Evolutionary conservation across 352 stramenopile species (phyloP).

Genomic region (Phytophthora litchii): DNA sequence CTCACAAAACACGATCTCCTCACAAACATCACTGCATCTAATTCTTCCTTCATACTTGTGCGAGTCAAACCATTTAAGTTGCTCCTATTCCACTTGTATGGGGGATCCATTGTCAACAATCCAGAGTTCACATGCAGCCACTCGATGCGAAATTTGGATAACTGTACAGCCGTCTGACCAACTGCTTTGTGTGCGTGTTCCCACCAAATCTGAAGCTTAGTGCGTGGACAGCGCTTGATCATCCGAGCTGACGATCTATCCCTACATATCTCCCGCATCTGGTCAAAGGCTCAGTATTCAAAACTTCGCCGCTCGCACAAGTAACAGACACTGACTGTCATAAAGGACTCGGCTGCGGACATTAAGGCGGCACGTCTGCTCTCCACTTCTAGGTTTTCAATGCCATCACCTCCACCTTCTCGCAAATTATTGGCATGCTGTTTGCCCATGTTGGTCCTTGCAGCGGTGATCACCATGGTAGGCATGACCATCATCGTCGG

Average conservation of each 20-base stretch:
- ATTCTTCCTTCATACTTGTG: too few species aligned
- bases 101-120: too few species aligned
- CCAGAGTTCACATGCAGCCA: too few species aligned
- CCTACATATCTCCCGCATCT: conserved; percentile 16
- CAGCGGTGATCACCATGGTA: conserved; percentile 23
- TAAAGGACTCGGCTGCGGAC: conserved; percentile 7
- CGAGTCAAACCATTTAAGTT: too few species aligned
- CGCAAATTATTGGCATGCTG: conserved; percentile 22
- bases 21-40: too few species aligned
- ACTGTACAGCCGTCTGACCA: conserved; percentile 3
- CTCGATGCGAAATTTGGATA: not conserved
- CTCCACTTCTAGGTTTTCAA: conserved; percentile 3
- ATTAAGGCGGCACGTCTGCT: conserved; percentile 17
- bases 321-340: not conserved
- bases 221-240: not conserved
- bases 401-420: conserved; percentile 9
- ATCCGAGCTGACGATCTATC: conserved; percentile 17
- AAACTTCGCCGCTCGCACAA: conserved; percentile 10
- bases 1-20: too few species aligned
- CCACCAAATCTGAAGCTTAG: conserved; percentile 10
- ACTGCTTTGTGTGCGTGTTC: conserved; percentile 15
- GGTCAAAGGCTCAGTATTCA: conserved; percentile 9
- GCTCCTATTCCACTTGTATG: too few species aligned
- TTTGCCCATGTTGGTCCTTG: conserved; percentile 22
- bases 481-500: conserved; percentile 27